These are phyloP conservation scores for Colletotrichum liaoningense DNA, from an alignment of 2,329 filamentous ascomycete species.

Conservation along the genomic window DNA sequence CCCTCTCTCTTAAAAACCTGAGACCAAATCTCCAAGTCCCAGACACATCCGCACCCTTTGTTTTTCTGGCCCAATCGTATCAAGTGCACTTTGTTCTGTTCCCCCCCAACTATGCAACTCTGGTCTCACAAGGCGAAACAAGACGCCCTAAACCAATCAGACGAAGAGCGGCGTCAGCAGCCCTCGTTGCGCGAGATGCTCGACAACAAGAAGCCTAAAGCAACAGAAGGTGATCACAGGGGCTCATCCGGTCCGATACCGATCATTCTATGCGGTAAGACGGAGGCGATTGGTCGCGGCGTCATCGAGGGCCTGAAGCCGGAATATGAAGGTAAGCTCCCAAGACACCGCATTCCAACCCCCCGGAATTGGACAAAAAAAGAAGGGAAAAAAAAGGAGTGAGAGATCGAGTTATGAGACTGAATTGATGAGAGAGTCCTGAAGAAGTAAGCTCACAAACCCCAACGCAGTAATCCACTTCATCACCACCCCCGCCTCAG, in stretches of 20 bases:
- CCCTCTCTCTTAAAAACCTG: not conserved
- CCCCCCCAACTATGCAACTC: not conserved
- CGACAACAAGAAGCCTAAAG: not conserved
- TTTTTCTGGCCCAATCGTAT: too few species aligned
- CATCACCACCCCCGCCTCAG: slow-evolving; percentile 25
- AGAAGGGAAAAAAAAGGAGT: not conserved
- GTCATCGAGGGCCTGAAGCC: slow-evolving; percentile 41
- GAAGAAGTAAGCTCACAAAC: not conserved
- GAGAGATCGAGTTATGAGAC: not conserved
- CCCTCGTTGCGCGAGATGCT: not conserved
- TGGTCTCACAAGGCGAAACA: slow-evolving; percentile 14
- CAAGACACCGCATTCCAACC: not conserved
- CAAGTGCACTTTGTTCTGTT: not conserved
- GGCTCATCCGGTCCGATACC: slow-evolving; percentile 19
- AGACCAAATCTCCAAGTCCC: not conserved
- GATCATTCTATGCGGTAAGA: slow-evolving; percentile 41
- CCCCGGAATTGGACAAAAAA: not conserved
- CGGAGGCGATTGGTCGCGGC: slow-evolving; percentile 38
- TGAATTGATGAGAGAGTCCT: not conserved
- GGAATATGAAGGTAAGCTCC: slow-evolving; percentile 40
- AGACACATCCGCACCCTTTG: not conserved
- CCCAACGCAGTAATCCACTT: slow-evolving; percentile 32
- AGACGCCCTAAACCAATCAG: not conserved
- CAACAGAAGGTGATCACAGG: not conserved
- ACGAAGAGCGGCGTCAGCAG: not conserved